Evolutionary conservation across 805 yeast species (phyloP), one percentile per base, ranked within the genome.

Genomic region (Suhomyces faveliae): DNA sequence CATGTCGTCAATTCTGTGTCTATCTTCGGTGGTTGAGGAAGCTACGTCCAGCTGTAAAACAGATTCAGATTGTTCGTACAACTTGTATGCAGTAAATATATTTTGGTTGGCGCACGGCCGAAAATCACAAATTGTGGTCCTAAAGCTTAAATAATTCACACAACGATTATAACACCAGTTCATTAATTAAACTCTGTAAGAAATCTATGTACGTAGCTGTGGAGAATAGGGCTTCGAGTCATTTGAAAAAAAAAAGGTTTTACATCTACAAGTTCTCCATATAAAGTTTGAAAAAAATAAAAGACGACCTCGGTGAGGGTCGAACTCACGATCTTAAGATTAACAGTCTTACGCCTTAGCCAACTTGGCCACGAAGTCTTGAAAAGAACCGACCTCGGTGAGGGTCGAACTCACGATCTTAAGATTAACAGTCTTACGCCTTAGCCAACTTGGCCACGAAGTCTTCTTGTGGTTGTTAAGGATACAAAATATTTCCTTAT

Each of bases 381-480:
- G n/a, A 30, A 38, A 42, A 41, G 13, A n/a, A 13, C 13, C 51
- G 51, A 52, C 55, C 55, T 50, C 55, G 55, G 55, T 52, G 55
- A 52, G 55, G 55, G 29, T 52, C 55, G 55, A 52, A 52, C 55
- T 52, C 55, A 52, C 55, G 55, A 49, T 52, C 55, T 52, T 45
- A 52, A 52, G 59, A 53, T 53, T 53, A 53, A 53, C 56, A 53
- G 56, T 53, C 56, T 51, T 45, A 53, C 56, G 56, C 63, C 62
- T 60, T 60, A 60, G 50, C 63, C 63, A 60, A 45, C 63, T 60
- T 60, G 63, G 62, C 63, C 63, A 59, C 63, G 63, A 52, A 59
- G 62, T 59, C 63, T 9, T 12, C 9, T 30, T 33, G 13, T 17
- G 21, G 15, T 15, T n/a, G n/a, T n/a, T n/a, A n/a, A n/a, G n/a